A percentile compares a stretch with the other conserved stretches of the same genome.
Evolutionary conservation across 1,139 yeast species (phyloP).

Genomic region (Lodderomyces elongisporus): DNA sequence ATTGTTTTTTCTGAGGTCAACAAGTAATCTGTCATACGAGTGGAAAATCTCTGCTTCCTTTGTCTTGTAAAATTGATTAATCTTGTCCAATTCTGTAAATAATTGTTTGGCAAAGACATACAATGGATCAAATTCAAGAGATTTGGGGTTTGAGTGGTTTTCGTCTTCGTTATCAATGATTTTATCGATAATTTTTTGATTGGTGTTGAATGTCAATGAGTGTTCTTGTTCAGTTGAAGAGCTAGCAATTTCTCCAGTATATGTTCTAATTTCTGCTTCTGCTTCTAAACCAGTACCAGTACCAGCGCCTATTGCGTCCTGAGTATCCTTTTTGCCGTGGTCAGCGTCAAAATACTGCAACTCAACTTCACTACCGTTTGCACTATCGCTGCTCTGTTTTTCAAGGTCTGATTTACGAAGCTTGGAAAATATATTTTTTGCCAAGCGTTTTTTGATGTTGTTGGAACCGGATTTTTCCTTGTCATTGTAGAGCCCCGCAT

Average conservation of each 20-base stretch:
- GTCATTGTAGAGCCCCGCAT: constrained; percentile 1
- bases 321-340: constrained; percentile 6
- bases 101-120: constrained; percentile 47
- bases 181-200: constrained; percentile 1
- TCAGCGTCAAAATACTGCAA: constrained; percentile 9
- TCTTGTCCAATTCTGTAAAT: constrained; percentile 50
- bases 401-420: neutral
- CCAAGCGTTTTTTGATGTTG: constrained; percentile 10
- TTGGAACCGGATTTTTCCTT: constrained; percentile 2
- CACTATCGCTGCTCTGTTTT: neutral
- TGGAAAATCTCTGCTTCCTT: constrained; percentile 46
- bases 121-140: constrained; percentile 37
- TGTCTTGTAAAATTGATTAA: constrained; percentile 47
- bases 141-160: constrained; percentile 15
- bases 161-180: constrained; percentile 8
- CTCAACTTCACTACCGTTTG: constrained; percentile 8
- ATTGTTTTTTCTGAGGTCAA: constrained; percentile 24
- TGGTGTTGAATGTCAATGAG: neutral
- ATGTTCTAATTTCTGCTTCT: constrained; percentile 14
- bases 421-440: constrained; percentile 6
- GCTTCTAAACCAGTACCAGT: too few relatives aligned
- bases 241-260: constrained; percentile 24
- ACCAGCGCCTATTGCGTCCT: constrained; percentile 3
- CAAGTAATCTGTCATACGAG: constrained; percentile 43
- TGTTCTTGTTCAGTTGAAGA: constrained; percentile 28